phyloP scores from a whole-genome alignment of 768 basidiomycete genomes.

The Calocera viscosa region DNA sequence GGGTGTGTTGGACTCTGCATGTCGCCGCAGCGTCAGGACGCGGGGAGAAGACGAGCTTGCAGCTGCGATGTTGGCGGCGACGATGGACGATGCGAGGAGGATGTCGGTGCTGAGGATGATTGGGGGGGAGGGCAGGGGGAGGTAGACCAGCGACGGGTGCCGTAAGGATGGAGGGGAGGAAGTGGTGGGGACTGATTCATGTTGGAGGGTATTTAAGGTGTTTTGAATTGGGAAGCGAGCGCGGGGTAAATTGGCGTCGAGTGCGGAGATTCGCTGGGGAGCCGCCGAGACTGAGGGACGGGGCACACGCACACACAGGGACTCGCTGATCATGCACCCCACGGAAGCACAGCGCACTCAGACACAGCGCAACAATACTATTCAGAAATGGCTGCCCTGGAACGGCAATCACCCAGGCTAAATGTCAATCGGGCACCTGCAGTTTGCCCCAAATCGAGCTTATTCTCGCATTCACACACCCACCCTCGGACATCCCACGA shows the following conservation, averaged over 20 bases:
- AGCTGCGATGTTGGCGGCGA: not conserved
- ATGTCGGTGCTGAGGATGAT: not conserved
- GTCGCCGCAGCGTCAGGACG: not conserved
- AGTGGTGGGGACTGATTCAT: not conserved
- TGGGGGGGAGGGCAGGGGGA: not conserved
- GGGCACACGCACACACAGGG: not conserved
- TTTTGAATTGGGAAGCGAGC: not conserved
- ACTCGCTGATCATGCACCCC: not conserved
- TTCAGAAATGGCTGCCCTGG: not conserved
- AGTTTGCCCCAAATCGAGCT: not conserved
- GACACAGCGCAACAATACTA: not conserved
- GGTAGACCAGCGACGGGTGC: not conserved
- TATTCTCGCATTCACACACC: not conserved
- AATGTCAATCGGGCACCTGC: not conserved
- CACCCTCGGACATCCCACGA: not conserved
- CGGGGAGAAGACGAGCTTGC: not conserved
- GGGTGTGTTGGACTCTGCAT: conserved; percentile 2
- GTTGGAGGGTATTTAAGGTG: conserved; percentile 2
- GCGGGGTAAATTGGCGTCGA: not conserved
- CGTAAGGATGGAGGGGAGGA: not conserved
- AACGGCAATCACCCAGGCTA: not conserved
- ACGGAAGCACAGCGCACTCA: not conserved
- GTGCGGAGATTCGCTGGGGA: not conserved
- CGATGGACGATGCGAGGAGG: not conserved
- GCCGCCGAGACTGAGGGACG: not conserved